These are phyloP conservation scores for Corymbia citriodora DNA, from an alignment of 441 rosid species.

Conservation along the genomic window DNA sequence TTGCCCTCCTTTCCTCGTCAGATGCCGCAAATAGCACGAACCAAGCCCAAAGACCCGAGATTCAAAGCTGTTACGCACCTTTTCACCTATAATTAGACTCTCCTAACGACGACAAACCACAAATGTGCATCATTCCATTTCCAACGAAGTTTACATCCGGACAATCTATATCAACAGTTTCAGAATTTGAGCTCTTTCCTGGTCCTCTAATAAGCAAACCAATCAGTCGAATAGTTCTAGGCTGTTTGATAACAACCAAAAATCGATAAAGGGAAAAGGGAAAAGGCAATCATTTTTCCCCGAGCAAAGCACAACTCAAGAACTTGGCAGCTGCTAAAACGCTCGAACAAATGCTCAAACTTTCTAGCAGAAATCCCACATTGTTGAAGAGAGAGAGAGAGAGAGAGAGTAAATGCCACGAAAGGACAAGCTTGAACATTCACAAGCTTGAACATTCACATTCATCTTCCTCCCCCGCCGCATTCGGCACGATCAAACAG, in stretches of 20 bases:
- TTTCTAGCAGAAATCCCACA: not conserved
- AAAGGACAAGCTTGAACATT: not conserved
- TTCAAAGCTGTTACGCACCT: not conserved
- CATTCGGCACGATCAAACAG: not conserved
- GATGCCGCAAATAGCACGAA: not conserved
- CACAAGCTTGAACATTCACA: not conserved
- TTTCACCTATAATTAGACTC: not conserved
- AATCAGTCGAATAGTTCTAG: not conserved
- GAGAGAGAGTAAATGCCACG: not conserved
- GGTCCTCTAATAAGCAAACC: not conserved
- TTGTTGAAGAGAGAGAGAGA: not conserved
- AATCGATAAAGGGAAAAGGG: not conserved
- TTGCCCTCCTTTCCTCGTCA: not conserved
- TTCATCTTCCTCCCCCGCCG: not conserved
- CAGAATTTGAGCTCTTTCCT: not conserved
- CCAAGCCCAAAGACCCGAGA: not conserved
- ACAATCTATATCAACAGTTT: not conserved
- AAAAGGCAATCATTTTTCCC: not conserved
- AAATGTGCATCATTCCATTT: not conserved
- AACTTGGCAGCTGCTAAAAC: not conserved
- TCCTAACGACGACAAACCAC: not conserved
- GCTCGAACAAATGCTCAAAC: not conserved
- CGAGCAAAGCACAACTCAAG: not conserved
- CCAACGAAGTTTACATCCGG: not conserved
- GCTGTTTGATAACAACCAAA: not conserved